Base-by-base conservation (phyloP, 2,329 filamentous ascomycete genomes). In the Clathrospora elynae region DNA sequence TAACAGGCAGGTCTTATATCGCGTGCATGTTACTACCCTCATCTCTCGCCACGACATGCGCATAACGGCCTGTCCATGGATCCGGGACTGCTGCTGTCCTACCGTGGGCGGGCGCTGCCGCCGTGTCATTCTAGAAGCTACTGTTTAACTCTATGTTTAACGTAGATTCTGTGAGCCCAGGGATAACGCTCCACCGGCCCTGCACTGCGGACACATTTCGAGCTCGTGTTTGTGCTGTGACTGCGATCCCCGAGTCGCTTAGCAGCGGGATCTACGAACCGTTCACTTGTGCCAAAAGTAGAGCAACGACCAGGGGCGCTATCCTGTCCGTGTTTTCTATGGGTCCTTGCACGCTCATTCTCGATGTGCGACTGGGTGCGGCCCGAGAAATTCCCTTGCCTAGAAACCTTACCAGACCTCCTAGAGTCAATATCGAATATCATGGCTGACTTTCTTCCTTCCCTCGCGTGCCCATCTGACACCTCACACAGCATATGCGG, bases 331-430 rank as follows among this genome's bases (percentile, higher is more conserved):
- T 35, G 42, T 40, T 42, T 42, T 44, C 43, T 42, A 33, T 33
- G 36, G 49, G 46, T 43, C 47, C 42, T 51, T 50, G 55, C 50
- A 54, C 46, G 45, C 49, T 46, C 55, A 50, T 61, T 50, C 53
- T 65, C 58, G 64, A 67, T 66, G 59, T 65, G 57, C 62, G 58
- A 62, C 61, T 67, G 65, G 64, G 64, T 62, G 49, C 63, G 65
- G 63, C 39, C 62, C 64, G 63, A 62, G 55, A 44, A 59, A 55
- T 49, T 54, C 56, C 57, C 53, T 51, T 44, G 33, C 30, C 31
- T 24, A 44, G n/a, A n/a, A n/a, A n/a, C n/a, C 20, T 31, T 30
- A 42, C 32, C 35, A 43, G 20, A 22, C 19, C 26, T 28, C 35
- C 30, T 42, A 35, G 7, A n/a, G 25, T 31, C 32, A 49, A 32